These are phyloP conservation scores for Leptographium flavum DNA, from an alignment of 2,329 filamentous ascomycete genomes.

Conservation along the genomic window DNA sequence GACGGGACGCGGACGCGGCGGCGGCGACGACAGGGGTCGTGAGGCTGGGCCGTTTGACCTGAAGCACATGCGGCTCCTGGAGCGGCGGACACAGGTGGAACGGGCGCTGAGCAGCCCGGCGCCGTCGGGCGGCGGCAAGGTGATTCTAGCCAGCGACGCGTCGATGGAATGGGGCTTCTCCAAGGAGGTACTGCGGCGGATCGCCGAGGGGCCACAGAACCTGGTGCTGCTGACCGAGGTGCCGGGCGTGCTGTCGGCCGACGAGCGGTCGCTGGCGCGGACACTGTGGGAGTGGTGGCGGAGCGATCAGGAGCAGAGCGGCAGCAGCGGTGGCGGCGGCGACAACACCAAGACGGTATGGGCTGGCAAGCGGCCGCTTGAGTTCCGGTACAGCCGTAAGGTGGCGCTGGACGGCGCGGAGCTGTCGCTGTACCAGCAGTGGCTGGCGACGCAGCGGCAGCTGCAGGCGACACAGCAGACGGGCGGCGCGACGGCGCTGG, in stretches of 20 bases:
- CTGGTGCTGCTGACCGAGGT: slow-evolving; percentile 78
- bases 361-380: slow-evolving; percentile 46
- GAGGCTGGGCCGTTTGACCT: slow-evolving; percentile 75
- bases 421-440: slow-evolving; percentile 74
- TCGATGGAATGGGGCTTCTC: slow-evolving; percentile 94
- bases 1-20: slow-evolving; percentile 28
- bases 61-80: slow-evolving; percentile 67
- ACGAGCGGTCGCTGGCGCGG: slow-evolving; percentile 47
- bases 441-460: slow-evolving; percentile 76
- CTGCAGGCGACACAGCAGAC: slow-evolving; percentile 68
- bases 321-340: slow-evolving; percentile 44
- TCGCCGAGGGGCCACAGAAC: slow-evolving; percentile 68
- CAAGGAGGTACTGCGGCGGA: slow-evolving; percentile 56
- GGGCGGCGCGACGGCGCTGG: slow-evolving; percentile 49
- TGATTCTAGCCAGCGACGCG: slow-evolving; percentile 82
- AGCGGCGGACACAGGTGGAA: slow-evolving; percentile 67
- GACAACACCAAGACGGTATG: slow-evolving; percentile 54
- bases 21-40: slow-evolving; percentile 33
- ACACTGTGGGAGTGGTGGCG: slow-evolving; percentile 67
- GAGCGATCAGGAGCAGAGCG: neutral
- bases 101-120: slow-evolving; percentile 41
- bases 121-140: slow-evolving; percentile 38
- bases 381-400: slow-evolving; percentile 45
- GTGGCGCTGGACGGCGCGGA: slow-evolving; percentile 62
- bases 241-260: slow-evolving; percentile 29